Base-by-base conservation (phyloP, 2,329 filamentous ascomycete species). In the Fusarium nodosum region DNA sequence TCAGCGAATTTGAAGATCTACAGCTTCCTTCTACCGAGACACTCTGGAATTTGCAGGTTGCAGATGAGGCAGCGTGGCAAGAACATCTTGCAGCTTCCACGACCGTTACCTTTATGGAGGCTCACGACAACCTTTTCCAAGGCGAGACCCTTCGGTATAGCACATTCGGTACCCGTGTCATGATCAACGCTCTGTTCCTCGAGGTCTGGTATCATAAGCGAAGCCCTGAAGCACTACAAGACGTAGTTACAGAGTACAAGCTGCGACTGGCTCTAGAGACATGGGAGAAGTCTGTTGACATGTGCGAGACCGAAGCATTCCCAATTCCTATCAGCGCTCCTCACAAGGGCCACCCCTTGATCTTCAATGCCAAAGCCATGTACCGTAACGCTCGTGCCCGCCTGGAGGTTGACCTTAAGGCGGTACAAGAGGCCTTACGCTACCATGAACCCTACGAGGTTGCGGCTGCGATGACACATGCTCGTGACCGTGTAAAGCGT, bases 141-240 rank as follows among this genome's bases (percentile, higher is more conserved):
- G 96, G 95, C 69, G 93, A 97, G 77, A 88, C 88, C 60, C 88
- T 95, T 53, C 91, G 91, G 74, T 99, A 98, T 84, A 98, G 95
- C 77, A 95, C 95, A 2, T 99, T 98, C 78, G 95, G 94, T 7
- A 97, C 96, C 13, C 93, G 96, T 67, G 93, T 98, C 69, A 97
- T 99, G 93, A 97, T 98, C 86, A 99, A 98, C 77, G 95, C 96
- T 13, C 86, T 99, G 69, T 99, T 98, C 85, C 87, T 99, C 50
- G 96, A 98, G 80, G 95, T 98, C 4, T 99, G 96, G 96, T 97
- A 97, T 78, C 93, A 98, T 84, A 97, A 97, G 87, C 93, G 96
- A 77, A 97, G 93, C 79, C 95, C 95, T n/a, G 94, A 98, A 79
- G 94, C 95, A 52, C 85, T 98, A 41, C 96, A 98, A 81, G 95